Conservation (phyloP, 768 basidiomycete genomes). For the Amanita rimosa region DNA sequence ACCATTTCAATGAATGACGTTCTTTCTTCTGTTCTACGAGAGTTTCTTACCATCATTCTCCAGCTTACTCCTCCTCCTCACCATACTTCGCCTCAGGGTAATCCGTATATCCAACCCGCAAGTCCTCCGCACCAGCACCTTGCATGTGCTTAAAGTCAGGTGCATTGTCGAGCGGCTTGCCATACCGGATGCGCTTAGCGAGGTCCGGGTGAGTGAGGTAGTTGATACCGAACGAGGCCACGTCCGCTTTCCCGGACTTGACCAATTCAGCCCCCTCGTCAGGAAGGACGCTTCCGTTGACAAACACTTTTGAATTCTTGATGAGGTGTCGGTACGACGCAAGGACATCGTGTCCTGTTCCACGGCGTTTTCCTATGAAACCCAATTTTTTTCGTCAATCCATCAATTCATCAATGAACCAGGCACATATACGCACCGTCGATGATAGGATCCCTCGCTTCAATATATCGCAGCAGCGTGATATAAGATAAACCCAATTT, state of each 20-base stretch:
- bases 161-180: constrained; percentile 22
- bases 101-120: constrained; percentile 23
- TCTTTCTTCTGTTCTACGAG: too few species aligned
- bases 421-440: constrained; percentile 18
- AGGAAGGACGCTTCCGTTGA: constrained; percentile 25
- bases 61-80: not conserved
- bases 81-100: constrained; percentile 19
- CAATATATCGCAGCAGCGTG: constrained; percentile 17
- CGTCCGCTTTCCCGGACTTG: constrained; percentile 23
- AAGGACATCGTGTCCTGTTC: constrained; percentile 27
- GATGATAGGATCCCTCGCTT: constrained; percentile 13
- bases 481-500: constrained; percentile 24
- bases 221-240: constrained; percentile 23
- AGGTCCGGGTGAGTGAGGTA: constrained; percentile 32
- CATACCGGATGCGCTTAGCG: constrained; percentile 23
- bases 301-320: constrained; percentile 23
- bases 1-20: too few species aligned
- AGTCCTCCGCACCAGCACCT: constrained; percentile 14
- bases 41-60: too few species aligned
- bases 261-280: constrained; percentile 26
- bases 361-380: constrained; percentile 20
- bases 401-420: too few species aligned
- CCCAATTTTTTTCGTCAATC: too few species aligned
- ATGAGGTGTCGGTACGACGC: constrained; percentile 23
- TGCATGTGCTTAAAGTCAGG: constrained; percentile 18